phyloP scores from a whole-genome alignment of 306 rosid genomes.

The Nissolia schottii region DNA sequence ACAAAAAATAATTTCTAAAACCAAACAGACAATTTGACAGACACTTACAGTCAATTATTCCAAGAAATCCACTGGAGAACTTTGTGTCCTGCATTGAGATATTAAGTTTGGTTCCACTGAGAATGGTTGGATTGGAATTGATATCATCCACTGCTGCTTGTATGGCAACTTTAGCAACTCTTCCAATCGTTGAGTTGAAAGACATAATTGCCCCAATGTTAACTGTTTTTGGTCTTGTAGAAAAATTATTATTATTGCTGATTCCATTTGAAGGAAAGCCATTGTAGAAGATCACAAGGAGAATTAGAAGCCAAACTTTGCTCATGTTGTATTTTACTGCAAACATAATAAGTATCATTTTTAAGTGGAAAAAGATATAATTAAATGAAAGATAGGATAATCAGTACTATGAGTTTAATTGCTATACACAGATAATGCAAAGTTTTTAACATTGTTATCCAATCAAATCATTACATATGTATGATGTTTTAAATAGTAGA shows the following conservation, averaged over 20 bases:
- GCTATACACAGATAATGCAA: too few species aligned
- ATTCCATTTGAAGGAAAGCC: constrained; percentile 10
- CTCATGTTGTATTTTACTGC: constrained; percentile 27
- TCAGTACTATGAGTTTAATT: too few species aligned
- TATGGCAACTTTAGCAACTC: constrained; percentile 50
- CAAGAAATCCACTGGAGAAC: constrained; percentile 42
- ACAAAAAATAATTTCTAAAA: too few species aligned
- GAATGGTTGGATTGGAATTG: constrained; percentile 35
- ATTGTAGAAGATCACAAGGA: constrained; percentile 16
- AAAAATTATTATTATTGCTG: background rate
- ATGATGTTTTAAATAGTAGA: too few species aligned
- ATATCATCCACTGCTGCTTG: constrained; percentile 46
- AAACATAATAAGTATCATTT: too few species aligned
- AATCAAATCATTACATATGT: too few species aligned
- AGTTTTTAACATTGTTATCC: too few species aligned
- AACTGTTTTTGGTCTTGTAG: constrained; percentile 24
- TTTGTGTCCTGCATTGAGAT: constrained; percentile 35
- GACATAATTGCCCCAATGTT: constrained; percentile 48
- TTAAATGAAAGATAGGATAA: background rate
- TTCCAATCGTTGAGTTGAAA: constrained; percentile 43
- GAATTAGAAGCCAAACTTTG: constrained; percentile 27
- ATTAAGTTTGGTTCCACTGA: constrained; percentile 38
- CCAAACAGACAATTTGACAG: too few species aligned
- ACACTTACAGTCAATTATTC: constrained; percentile 45
- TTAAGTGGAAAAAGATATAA: background rate